Evolutionary conservation across 208 protist species (phyloP), one percentile per base, ranked within the genome.

Genomic region (Leishmania amazonensis): DNA sequence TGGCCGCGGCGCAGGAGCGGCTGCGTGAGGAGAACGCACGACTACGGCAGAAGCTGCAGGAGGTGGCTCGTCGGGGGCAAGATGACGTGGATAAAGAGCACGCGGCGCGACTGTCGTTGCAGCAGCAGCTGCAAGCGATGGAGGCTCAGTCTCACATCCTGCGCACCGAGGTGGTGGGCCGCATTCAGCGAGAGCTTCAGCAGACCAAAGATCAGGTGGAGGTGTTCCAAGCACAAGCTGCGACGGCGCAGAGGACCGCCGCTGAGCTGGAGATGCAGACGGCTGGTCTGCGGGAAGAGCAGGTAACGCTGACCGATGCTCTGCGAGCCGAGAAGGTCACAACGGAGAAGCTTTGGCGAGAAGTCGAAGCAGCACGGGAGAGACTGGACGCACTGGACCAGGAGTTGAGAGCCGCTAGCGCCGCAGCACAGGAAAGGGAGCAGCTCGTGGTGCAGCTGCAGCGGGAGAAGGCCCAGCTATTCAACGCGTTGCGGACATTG

Each of bases 21-120:
- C 79, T 89, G 51, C 75, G 74, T 47, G 80, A 82, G 6, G 79
- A 89, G 49, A 81, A 86, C 51, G 85, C 67, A 31, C 82, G 67
- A 47, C 75, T 83, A 54, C 78, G 79, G 24, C 53, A 77, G 40
- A 64, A 74, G 51, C 73, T 83, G 45, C 83, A 86, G 42, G 79
- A 83, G 19, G 85, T 81, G n/a, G 68, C 57, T 38, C 80, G 85
- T 2, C 78, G 75, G 54, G 82, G 76, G 17, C 85, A 89, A 47
- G 85, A 86, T 49, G 80, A 84, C 6, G 51, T 89, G 17, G 85
- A 89, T 74, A 49, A 35, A 15, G 81, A 78, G 47, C 85, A 89
- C 62, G 73, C 77, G n/a, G 75, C 68, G 47, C 83, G 81, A 8
- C 40, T 83, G 19, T 68, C 68, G 15, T 51, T 89, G 19, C 77